Percentiles rank a stretch among this genome's conserved stretches.
phyloP scores from a whole-genome alignment of 495 filamentous ascomycete species.

The Eremomyces bilateralis region DNA sequence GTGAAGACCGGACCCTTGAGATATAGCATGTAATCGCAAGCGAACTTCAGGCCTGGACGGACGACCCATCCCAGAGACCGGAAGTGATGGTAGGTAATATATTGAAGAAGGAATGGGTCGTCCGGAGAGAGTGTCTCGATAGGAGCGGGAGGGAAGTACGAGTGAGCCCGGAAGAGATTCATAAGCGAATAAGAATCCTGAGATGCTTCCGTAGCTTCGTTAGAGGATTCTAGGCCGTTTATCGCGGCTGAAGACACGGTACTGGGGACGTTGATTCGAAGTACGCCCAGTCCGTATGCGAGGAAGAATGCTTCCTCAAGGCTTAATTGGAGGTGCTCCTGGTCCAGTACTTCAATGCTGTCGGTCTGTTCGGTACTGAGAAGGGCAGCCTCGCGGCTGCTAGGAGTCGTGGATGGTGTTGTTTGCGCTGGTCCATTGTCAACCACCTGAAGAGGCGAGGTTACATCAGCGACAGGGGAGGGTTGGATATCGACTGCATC shows the following conservation, averaged over 20 bases:
- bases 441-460: not conserved
- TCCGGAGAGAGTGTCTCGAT: constrained; percentile 19
- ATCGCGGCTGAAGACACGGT: too few species aligned
- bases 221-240: constrained; percentile 16
- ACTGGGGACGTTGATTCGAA: constrained; percentile 38
- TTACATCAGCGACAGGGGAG: not conserved
- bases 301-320: constrained; percentile 89
- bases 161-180: constrained; percentile 39
- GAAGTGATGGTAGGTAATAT: constrained; percentile 88
- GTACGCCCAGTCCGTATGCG: constrained; percentile 55
- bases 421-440: not conserved
- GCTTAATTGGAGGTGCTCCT: constrained; percentile 80
- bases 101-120: constrained; percentile 72
- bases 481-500: not conserved
- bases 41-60: constrained; percentile 83
- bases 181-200: constrained; percentile 23
- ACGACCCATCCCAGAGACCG: constrained; percentile 94
- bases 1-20: constrained; percentile 84
- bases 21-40: constrained; percentile 82
- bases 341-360: constrained; percentile 31
- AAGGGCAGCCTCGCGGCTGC: not conserved
- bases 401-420: too few species aligned
- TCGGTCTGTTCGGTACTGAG: not conserved
- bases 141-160: constrained; percentile 35
- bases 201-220: constrained; percentile 19